Evolutionary conservation across 805 yeast species (phyloP), one percentile per base, ranked within the genome.

Genomic region (Saccharomycopsis oosterbeekiorum): DNA sequence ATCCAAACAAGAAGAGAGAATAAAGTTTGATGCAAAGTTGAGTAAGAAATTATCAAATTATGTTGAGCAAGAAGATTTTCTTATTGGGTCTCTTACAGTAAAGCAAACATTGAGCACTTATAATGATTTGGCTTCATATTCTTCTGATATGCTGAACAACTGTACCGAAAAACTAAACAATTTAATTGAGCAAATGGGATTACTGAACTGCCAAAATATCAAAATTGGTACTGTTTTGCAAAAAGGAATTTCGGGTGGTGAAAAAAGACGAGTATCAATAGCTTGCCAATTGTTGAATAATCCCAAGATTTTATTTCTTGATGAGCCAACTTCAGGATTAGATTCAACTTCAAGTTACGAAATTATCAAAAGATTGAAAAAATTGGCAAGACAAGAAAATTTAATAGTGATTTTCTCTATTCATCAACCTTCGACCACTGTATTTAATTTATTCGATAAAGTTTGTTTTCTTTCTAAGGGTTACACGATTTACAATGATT

Each of bases 291-390:
- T 89, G 68, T 75, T 89, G 58, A 81, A 88, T 6, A 86, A 84
- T 65, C 96, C 96, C 0, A 82, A 91, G 0, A 75, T 89, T 1
- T 72, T 91, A 60, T 88, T 91, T 67, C 74, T 91, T 59, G 97
- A 91, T 73, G 97, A 91, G 70, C 97, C 97, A 36, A 90, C 71
- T 89, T 88, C 96, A 0, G 96, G 96, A 0, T 73, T 89, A 42
- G 96, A 89, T 70, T 84, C 96, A 4, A 83, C 83, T 64, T 84
- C 90, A 12, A 91, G 96, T 0, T 80, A 77, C 65, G 73, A 83
- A 59, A 74, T 89, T 42, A 80, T 89, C 11, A 74, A 78, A 56
- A 82, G 88, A 0, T 76, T 89, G 59, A 80, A 83, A 65, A 76
- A 80, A 60, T 74, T 86, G 37, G 84, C 88, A 0, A 70, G 69